Conservation (phyloP, 192 early-diverging fungal genomes). For the Fimicolochytrium jonesii region DNA sequence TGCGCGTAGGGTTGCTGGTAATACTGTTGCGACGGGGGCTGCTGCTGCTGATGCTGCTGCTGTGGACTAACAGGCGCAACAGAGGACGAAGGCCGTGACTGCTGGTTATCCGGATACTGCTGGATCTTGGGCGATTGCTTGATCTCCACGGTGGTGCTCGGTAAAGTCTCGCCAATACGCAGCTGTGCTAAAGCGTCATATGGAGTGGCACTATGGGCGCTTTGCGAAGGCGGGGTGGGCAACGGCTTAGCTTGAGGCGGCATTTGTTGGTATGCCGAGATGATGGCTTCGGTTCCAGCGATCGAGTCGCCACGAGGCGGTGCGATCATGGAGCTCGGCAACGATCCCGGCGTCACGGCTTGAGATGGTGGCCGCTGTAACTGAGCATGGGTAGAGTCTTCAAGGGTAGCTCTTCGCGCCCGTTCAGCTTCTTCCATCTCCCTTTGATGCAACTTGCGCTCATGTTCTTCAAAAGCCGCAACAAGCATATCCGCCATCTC, state of each 20-base stretch:
- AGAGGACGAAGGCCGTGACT: no score
- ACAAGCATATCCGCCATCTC: slow-evolving; percentile 38
- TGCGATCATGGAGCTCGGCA: not conserved
- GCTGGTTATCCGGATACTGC: no score
- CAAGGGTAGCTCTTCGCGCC: slow-evolving; percentile 12
- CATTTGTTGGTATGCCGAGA: no score
- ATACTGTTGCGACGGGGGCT: slow-evolving; percentile 22
- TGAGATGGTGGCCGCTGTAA: not conserved
- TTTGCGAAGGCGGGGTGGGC: no score
- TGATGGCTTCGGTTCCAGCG: no score
- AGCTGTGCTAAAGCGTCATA: no score
- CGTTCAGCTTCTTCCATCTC: slow-evolving; percentile 48
- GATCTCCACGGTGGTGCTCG: not conserved
- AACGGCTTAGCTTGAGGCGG: no score
- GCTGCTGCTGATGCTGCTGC: no score
- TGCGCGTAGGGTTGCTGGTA: slow-evolving; percentile 19
- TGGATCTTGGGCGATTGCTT: not conserved
- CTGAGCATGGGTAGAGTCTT: not conserved
- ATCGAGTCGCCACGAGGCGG: slow-evolving; percentile 9
- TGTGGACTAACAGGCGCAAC: no score
- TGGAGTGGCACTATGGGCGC: no score
- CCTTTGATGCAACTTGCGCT: slow-evolving; percentile 30
- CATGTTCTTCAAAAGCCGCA: slow-evolving; percentile 41
- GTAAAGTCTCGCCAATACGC: no score
- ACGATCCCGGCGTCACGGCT: not conserved